Evolutionary conservation across 129 eudicot genomes (phyloP).

Genomic region (Chrysanthemum makinoi): DNA sequence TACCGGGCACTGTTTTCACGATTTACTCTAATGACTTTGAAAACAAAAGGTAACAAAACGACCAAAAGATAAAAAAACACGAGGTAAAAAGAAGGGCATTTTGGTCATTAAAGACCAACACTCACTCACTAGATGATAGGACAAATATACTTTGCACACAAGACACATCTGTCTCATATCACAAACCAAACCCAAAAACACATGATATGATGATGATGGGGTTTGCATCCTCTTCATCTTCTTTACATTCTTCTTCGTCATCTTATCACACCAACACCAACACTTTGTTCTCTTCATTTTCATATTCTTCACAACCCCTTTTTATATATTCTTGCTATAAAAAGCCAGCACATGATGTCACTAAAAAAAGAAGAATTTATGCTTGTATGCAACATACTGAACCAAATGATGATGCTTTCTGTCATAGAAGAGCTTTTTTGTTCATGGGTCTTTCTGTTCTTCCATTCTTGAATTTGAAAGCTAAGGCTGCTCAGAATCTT

Average conservation of each 20-base stretch:
- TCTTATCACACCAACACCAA: neutral
- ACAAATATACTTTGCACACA: conserved; percentile 2
- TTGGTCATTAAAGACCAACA: conserved; percentile 23
- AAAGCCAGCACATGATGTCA: conserved; percentile 26
- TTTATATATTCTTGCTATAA: conserved; percentile 32
- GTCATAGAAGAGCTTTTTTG: conserved; percentile 54
- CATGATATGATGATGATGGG: conserved; percentile 26
- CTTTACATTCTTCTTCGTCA: conserved; percentile 40
- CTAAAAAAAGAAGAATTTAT: conserved; percentile 34
- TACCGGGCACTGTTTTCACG: no score
- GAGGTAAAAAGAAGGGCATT: conserved; percentile 15
- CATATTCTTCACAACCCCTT: conserved; percentile 38
- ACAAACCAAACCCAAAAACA: conserved; percentile 1
- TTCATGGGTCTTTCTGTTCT: conserved; percentile 66
- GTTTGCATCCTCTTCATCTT: conserved; percentile 35
- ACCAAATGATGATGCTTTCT: conserved; percentile 28
- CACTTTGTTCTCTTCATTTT: conserved; percentile 21
- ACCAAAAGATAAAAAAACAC: no score
- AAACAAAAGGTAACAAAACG: no score
- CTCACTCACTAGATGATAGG: neutral
- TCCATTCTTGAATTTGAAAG: conserved; percentile 56
- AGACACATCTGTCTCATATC: neutral
- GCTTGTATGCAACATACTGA: conserved; percentile 43
- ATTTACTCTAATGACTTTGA: no score
- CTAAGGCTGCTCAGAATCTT: conserved; percentile 33